A percentile compares a stretch with the other conserved stretches of the same genome.
These are phyloP conservation scores for Papiliotrema nemorosa DNA, from an alignment of 1,284 basidiomycete genomes.

Conservation along the genomic window DNA sequence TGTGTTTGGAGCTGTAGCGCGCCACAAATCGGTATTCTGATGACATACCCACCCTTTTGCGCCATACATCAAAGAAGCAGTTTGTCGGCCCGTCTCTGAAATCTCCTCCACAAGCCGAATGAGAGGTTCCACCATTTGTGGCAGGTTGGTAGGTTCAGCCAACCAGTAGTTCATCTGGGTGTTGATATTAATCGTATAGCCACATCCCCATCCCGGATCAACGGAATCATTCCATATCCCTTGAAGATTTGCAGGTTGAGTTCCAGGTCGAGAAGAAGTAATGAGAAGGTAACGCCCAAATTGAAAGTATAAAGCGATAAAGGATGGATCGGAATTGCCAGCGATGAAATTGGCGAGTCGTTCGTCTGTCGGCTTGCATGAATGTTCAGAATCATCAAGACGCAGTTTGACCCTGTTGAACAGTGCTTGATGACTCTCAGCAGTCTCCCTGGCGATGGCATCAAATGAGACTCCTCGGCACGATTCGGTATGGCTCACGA, in stretches of 20 bases:
- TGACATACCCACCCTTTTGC: slow-evolving; percentile 10
- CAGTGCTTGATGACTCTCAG: neutral
- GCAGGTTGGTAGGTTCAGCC: neutral
- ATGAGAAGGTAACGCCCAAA: slow-evolving; percentile 14
- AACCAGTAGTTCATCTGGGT: slow-evolving; percentile 17
- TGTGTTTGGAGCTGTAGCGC: slow-evolving; percentile 4
- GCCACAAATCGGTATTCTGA: slow-evolving; percentile 12
- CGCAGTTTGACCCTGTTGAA: slow-evolving; percentile 2
- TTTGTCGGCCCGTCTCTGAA: slow-evolving; percentile 1
- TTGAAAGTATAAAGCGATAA: slow-evolving; percentile 8
- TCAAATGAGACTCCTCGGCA: neutral
- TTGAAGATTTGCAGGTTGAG: slow-evolving; percentile 11
- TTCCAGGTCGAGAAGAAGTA: slow-evolving; percentile 3
- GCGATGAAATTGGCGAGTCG: neutral
- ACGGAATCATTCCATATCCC: slow-evolving; percentile 13
- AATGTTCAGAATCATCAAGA: neutral
- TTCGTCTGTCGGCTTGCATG: neutral
- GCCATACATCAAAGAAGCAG: slow-evolving; percentile 8
- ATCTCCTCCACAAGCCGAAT: slow-evolving; percentile 6
- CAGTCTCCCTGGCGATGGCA: neutral
- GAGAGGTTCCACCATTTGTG: slow-evolving; percentile 5
- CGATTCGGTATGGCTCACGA: neutral
- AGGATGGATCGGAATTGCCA: slow-evolving; percentile 2
- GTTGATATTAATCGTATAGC: slow-evolving; percentile 16
- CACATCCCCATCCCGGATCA: slow-evolving; percentile 8